A percentile compares a stretch with the other conserved stretches of the same genome.
phyloP scores from a whole-genome alignment of 768 basidiomycete species.

The Cystobasidium tubakii region DNA sequence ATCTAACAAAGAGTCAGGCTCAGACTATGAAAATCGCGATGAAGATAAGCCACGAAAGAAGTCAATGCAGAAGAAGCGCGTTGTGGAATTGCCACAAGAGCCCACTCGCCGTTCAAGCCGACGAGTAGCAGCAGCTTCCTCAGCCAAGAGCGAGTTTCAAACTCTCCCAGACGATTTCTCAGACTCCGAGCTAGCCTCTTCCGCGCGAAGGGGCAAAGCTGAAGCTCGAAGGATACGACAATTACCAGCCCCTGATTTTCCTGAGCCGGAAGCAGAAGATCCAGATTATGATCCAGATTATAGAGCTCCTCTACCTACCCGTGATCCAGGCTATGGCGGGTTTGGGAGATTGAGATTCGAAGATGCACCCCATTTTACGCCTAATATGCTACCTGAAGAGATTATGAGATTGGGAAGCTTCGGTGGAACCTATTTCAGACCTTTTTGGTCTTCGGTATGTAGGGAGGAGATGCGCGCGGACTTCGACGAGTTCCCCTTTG shows the following conservation, averaged over 20 bases:
- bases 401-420: conserved; percentile 25
- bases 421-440: conserved; percentile 26
- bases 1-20: neutral
- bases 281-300: conserved; percentile 27
- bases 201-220: neutral
- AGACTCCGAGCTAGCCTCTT: conserved; percentile 4
- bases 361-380: conserved; percentile 31
- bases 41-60: conserved; percentile 7
- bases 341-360: conserved; percentile 27
- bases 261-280: conserved; percentile 3
- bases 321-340: conserved; percentile 17
- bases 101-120: neutral
- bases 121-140: neutral
- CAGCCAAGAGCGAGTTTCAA: neutral
- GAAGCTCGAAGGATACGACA: neutral
- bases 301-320: conserved; percentile 21
- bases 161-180: conserved; percentile 30
- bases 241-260: conserved; percentile 21
- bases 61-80: neutral
- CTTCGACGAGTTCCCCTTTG: conserved; percentile 15
- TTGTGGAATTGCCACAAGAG: neutral
- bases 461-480: neutral
- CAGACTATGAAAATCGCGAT: conserved; percentile 9
- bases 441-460: conserved; percentile 5
- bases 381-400: conserved; percentile 21